A percentile compares a stretch with the other conserved stretches of the same genome.
Conservation (phyloP, 176 grass and related monocot species). For the Rhynchospora pubera region DNA sequence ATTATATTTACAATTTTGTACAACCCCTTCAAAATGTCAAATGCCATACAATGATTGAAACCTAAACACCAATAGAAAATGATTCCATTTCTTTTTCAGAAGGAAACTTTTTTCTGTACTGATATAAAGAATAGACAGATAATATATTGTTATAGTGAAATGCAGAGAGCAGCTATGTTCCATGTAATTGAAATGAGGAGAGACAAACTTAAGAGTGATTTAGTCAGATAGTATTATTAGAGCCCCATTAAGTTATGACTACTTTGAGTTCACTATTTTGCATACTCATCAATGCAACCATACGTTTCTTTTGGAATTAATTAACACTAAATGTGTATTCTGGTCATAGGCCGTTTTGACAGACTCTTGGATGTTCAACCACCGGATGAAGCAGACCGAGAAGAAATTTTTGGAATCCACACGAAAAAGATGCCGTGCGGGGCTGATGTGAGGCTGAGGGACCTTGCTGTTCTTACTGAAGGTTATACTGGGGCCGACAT, state of each 20-base stretch:
- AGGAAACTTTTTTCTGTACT: neutral
- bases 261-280: neutral
- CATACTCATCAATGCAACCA: neutral
- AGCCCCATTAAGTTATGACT: neutral
- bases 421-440: conserved; percentile 52
- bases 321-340: neutral
- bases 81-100: neutral
- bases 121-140: neutral
- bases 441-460: conserved; percentile 42
- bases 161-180: neutral
- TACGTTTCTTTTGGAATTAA: neutral
- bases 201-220: neutral
- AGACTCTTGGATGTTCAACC: conserved; percentile 80
- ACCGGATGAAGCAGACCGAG: conserved; percentile 57
- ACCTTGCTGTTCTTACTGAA: conserved; percentile 77
- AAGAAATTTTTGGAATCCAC: conserved; percentile 73
- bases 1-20: neutral
- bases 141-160: neutral
- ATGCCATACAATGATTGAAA: neutral
- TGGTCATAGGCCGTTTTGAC: conserved; percentile 70
- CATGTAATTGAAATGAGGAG: neutral
- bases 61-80: neutral
- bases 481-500: conserved; percentile 89
- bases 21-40: neutral
- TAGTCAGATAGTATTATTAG: neutral